Conservation (phyloP, 805 yeast species). For the Saccharomycopsis sp. region DNA sequence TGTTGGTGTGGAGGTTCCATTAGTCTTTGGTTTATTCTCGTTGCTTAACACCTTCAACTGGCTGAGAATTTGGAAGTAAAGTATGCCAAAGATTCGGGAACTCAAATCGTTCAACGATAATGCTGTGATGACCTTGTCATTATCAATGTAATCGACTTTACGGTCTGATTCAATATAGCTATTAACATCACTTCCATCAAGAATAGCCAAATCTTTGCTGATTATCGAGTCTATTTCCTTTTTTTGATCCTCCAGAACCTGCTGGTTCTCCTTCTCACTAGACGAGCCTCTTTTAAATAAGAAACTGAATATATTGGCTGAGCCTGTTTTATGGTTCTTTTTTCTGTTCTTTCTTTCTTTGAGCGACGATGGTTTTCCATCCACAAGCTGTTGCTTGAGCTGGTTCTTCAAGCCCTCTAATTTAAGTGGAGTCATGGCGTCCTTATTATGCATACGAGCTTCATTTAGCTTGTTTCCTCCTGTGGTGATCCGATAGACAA, state of each 20-base stretch:
- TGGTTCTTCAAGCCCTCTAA: constrained; percentile 12
- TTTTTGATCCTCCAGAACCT: background rate
- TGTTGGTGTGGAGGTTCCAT: background rate
- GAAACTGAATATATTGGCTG: background rate
- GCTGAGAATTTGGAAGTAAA: background rate
- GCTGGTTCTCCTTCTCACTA: background rate
- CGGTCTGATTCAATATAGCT: constrained; percentile 11
- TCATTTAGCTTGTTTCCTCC: constrained; percentile 13
- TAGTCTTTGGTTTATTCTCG: background rate
- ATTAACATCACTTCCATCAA: constrained; percentile 6
- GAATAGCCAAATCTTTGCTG: background rate
- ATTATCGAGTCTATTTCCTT: background rate
- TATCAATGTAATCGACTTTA: constrained; percentile 5
- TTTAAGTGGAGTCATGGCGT: constrained; percentile 2
- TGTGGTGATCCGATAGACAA: constrained; percentile 12
- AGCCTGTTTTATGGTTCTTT: background rate
- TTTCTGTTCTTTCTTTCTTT: background rate
- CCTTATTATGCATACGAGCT: background rate
- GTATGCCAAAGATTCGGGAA: constrained; percentile 12
- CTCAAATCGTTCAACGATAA: constrained; percentile 13
- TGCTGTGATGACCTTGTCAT: constrained; percentile 3
- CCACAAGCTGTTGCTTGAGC: constrained; percentile 2
- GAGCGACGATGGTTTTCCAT: background rate
- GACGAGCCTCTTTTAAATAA: background rate
- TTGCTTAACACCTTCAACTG: background rate